A percentile compares a stretch with the other conserved stretches of the same genome.
These are phyloP conservation scores for Phalaenopsis aphrodite DNA, from an alignment of 106 monocot genomes.

Conservation along the genomic window DNA sequence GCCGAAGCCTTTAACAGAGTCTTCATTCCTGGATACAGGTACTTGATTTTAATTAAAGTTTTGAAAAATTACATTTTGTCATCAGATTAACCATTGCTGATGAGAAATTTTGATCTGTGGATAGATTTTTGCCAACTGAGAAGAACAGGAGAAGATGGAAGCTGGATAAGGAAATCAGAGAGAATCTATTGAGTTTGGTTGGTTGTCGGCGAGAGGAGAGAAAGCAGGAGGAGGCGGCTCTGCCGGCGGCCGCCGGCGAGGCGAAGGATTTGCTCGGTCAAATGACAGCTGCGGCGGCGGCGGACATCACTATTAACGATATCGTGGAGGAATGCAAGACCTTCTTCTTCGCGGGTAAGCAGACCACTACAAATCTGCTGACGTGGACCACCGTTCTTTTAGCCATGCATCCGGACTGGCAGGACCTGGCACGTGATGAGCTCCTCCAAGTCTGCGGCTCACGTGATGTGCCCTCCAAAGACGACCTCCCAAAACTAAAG, in stretches of 20 bases:
- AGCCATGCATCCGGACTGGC: conserved; percentile 94
- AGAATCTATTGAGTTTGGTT: conserved; percentile 38
- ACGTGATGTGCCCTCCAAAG: conserved; percentile 48
- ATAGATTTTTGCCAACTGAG: conserved; percentile 68
- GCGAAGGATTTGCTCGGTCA: conserved; percentile 54
- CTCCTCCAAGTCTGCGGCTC: conserved; percentile 60
- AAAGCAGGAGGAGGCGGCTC: not conserved
- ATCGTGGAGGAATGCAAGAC: conserved; percentile 97
- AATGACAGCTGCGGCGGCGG: conserved; percentile 31
- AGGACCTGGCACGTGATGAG: conserved; percentile 61
- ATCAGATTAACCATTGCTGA: too few relatives aligned
- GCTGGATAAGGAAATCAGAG: conserved; percentile 58
- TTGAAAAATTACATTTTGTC: not conserved
- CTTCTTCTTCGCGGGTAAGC: conserved; percentile 94
- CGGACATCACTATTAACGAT: conserved; percentile 27
- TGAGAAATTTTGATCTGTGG: too few relatives aligned
- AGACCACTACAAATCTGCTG: conserved; percentile 89
- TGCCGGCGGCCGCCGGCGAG: not conserved
- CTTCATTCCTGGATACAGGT: conserved; percentile 33
- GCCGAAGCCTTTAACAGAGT: conserved; percentile 84
- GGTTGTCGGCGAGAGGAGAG: conserved; percentile 23
- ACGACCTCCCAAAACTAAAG: conserved; percentile 72
- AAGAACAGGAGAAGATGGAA: conserved; percentile 57
- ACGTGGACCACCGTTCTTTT: conserved; percentile 79
- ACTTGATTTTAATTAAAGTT: not conserved